Base-by-base conservation (phyloP, 2,329 filamentous ascomycete species). In the Hymenoscyphus scutula region DNA sequence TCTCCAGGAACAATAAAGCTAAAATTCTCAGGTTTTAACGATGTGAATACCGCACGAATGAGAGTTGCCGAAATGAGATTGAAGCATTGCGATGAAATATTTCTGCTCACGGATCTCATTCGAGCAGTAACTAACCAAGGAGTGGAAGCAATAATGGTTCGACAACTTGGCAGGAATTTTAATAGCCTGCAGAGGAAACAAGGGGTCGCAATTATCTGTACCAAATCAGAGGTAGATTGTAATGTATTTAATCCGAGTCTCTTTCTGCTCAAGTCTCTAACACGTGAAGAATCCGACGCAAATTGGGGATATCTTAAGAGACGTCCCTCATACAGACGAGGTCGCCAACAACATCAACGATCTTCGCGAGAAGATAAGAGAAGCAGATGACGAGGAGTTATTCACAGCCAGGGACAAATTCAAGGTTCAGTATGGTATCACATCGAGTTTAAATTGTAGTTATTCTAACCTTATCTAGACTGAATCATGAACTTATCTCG, bases 21-120 rank as follows among this genome's bases (percentile, higher is more conserved):
- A 53, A 65, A 48, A 32, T 62, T 23, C 15, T n/a, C 17, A 64
- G 64, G 64, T 11, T 64, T 65, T 53, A 62, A 58, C 19, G 64
- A 65, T 37, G 59, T 62, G 13, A 65, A 65, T n/a, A 53, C 59
- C n/a, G 64, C 64, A 41, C 51, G 64, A 38, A 53, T 65, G 37
- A 61, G 62, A 37, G 48, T 65, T 11, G 54, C 64, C 13, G 62
- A 65, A 41, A 59, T 29, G 32, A 64, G 53, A 59, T 45, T 65
- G 62, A 57, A 65, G 30, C 59, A 62, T 38, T 65, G 64, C 27
- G 62, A 65, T 56, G 62, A 65, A 23, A 56, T 65, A 53, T 60
- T 65, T 51, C 30, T 65, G 13, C 59, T 65, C 32, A 60, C 64
- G 13, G 64, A 64, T 11, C 64, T 65, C 19, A 48, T 30, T 53